Conservation (phyloP, 257 asterid species). For the Solanum corneliomulleri region DNA sequence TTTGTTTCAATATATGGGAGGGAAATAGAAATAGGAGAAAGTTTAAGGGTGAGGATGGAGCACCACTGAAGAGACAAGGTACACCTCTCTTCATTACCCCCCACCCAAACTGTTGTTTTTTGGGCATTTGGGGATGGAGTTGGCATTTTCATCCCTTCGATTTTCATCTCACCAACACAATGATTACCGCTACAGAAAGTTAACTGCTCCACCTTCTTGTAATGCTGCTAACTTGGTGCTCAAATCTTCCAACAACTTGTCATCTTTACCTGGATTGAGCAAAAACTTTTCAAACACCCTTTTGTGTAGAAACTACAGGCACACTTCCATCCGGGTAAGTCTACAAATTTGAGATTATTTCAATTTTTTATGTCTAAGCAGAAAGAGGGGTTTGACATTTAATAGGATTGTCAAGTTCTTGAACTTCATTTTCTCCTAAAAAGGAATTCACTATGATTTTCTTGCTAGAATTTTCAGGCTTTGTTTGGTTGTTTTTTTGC, state of each 20-base stretch:
- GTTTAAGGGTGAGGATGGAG: background rate
- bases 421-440: background rate
- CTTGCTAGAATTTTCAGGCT: background rate
- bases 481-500: background rate
- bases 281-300: constrained; percentile 10
- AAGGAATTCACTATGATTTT: background rate
- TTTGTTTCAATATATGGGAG: background rate
- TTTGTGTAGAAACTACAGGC: constrained; percentile 4
- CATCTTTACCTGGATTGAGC: constrained; percentile 8
- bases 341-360: background rate
- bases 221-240: constrained; percentile 6
- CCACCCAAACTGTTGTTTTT: background rate
- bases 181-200: background rate
- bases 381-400: background rate
- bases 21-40: background rate
- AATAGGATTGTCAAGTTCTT: background rate
- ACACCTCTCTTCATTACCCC: background rate
- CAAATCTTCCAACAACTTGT: constrained; percentile 13
- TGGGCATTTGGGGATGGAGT: constrained; percentile 35
- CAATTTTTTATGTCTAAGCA: background rate
- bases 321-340: constrained; percentile 41
- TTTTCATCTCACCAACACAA: background rate
- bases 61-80: background rate
- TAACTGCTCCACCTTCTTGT: constrained; percentile 5
- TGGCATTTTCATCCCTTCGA: constrained; percentile 23